These are phyloP conservation scores for Populus alba DNA, from an alignment of 345 rosid genomes.

Conservation along the genomic window DNA sequence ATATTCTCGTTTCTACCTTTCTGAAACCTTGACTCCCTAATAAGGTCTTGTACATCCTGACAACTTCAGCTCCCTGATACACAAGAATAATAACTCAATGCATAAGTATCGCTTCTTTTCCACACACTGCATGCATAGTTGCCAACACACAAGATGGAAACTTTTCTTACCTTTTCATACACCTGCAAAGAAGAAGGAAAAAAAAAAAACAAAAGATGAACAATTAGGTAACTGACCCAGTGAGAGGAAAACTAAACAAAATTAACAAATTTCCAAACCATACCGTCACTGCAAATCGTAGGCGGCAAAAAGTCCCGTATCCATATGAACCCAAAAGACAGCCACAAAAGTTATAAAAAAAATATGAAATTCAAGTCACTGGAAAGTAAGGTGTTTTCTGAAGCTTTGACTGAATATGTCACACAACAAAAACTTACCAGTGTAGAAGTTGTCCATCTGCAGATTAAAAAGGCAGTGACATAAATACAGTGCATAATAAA, in stretches of 20 bases:
- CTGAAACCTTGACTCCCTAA: slow-evolving; percentile 87
- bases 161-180: slow-evolving; percentile 65
- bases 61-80: slow-evolving; percentile 97
- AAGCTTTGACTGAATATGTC: slow-evolving; percentile 1
- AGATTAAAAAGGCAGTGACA: slow-evolving; percentile 17
- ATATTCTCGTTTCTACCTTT: slow-evolving; percentile 49
- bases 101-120: slow-evolving; percentile 10
- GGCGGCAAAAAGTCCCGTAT: slow-evolving; percentile 28
- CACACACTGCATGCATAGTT: neutral
- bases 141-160: neutral
- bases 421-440: slow-evolving; percentile 55
- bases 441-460: slow-evolving; percentile 99
- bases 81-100: neutral
- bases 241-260: slow-evolving; percentile 3
- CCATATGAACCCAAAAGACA: slow-evolving; percentile 29
- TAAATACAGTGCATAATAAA: slow-evolving; percentile 14
- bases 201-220: slow-evolving; percentile 17
- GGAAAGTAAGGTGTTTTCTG: neutral
- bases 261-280: slow-evolving; percentile 18
- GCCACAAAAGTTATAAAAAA: slow-evolving; percentile 18
- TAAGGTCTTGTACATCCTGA: slow-evolving; percentile 99
- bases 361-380: slow-evolving; percentile 10
- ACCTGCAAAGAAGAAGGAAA: slow-evolving; percentile 51
- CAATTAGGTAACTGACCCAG: slow-evolving; percentile 21
- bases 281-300: slow-evolving; percentile 79